Conservation (phyloP, 2,329 filamentous ascomycete genomes). For the Aspergillus pseudoterreus region DNA sequence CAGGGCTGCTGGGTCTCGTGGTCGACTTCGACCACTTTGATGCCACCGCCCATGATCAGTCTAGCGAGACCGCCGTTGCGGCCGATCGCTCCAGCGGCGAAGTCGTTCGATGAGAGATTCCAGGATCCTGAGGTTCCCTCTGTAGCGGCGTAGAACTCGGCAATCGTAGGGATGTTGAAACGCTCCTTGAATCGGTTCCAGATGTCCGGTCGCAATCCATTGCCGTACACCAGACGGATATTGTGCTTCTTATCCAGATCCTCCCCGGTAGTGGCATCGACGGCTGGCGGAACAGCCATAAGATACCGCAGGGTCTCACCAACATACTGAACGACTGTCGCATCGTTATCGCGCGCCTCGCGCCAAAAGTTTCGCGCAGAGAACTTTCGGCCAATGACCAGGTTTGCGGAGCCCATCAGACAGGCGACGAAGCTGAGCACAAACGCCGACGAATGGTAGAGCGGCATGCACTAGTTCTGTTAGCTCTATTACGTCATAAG, state of each 20-base stretch:
- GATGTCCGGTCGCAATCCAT: slow-evolving; percentile 79
- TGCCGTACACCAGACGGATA: slow-evolving; percentile 75
- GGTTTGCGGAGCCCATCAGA: slow-evolving; percentile 59
- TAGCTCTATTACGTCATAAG: too few species aligned
- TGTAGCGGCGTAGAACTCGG: slow-evolving; percentile 78
- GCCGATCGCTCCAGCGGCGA: slow-evolving; percentile 73
- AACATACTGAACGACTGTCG: slow-evolving; percentile 81
- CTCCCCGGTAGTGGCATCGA: slow-evolving; percentile 62
- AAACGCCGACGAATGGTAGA: slow-evolving; percentile 79
- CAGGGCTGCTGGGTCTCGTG: slow-evolving; percentile 64
- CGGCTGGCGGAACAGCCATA: slow-evolving; percentile 60
- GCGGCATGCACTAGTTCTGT: slow-evolving; percentile 67
- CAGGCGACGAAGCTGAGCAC: slow-evolving; percentile 65
- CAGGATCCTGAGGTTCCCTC: slow-evolving; percentile 67
- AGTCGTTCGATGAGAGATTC: slow-evolving; percentile 71
- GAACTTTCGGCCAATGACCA: slow-evolving; percentile 73
- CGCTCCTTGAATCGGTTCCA: slow-evolving; percentile 81
- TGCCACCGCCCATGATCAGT: slow-evolving; percentile 48
- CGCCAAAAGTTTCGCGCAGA: slow-evolving; percentile 73
- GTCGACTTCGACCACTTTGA: slow-evolving; percentile 67
- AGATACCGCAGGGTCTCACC: slow-evolving; percentile 84
- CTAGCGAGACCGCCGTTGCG: slow-evolving; percentile 62
- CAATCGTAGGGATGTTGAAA: slow-evolving; percentile 69
- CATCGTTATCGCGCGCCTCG: slow-evolving; percentile 65
- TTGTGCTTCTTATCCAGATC: slow-evolving; percentile 68